phyloP scores from a whole-genome alignment of 169 alveolate genomes.

The Plasmodium malariae region DNA sequence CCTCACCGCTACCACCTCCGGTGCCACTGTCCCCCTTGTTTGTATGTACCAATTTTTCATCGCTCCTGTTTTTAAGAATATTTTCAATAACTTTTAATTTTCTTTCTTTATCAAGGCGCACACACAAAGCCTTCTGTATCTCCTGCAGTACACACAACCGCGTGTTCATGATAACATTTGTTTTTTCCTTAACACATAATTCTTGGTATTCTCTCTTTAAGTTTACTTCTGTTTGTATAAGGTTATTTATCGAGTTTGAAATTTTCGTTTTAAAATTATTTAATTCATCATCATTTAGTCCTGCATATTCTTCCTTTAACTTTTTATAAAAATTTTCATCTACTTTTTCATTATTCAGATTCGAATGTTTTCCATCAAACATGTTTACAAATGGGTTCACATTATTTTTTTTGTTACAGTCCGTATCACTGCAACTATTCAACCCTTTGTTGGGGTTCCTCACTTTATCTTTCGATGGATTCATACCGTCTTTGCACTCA shows the following conservation, averaged over 20 bases:
- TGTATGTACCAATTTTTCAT: background rate
- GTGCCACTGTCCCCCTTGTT: background rate
- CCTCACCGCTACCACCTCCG: background rate
- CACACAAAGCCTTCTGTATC: constrained; percentile 64
- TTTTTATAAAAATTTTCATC: constrained; percentile 75
- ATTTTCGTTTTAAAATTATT: constrained; percentile 50
- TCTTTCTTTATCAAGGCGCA: constrained; percentile 73
- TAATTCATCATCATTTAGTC: constrained; percentile 34
- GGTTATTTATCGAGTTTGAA: constrained; percentile 57
- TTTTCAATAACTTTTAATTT: constrained; percentile 49
- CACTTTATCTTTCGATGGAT: too few species aligned
- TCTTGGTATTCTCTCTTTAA: constrained; percentile 72
- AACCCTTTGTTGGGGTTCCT: too few species aligned
- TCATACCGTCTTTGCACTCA: background rate
- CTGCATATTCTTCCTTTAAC: constrained; percentile 70
- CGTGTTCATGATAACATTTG: constrained; percentile 66
- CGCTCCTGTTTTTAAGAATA: constrained; percentile 44
- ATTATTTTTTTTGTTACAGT: constrained; percentile 6
- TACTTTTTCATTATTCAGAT: constrained; percentile 45
- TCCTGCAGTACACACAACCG: constrained; percentile 62
- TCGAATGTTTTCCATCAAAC: constrained; percentile 44
- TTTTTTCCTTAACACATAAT: constrained; percentile 61
- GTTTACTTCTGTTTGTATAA: constrained; percentile 55
- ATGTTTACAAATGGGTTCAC: constrained; percentile 8
- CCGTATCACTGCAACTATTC: background rate